phyloP scores from a whole-genome alignment of 306 rosid species.

The Lotus japonicus region DNA sequence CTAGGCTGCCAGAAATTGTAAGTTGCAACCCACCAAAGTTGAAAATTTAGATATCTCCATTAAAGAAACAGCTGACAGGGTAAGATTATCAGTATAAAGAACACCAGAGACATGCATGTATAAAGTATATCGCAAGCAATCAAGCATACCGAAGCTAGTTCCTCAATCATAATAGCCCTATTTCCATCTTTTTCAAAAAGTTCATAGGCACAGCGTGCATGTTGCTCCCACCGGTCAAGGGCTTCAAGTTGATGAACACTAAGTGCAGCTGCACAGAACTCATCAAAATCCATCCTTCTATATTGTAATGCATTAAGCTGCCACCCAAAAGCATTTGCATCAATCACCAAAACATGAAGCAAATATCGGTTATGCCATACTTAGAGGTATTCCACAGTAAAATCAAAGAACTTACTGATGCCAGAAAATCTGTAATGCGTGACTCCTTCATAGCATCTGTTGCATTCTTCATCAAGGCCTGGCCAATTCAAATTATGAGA shows the following conservation, averaged over 20 bases:
- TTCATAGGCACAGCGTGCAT: conserved; percentile 78
- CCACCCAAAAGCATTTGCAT: conserved; percentile 20
- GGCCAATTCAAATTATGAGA: conserved; percentile 29
- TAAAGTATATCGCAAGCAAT: neutral
- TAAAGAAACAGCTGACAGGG: too few relatives aligned
- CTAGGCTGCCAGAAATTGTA: neutral
- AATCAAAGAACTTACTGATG: conserved; percentile 50
- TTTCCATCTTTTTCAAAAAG: conserved; percentile 80
- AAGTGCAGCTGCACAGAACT: conserved; percentile 75
- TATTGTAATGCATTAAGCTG: conserved; percentile 85
- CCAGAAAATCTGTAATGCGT: conserved; percentile 56
- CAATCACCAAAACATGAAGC: conserved; percentile 1
- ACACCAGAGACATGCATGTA: neutral
- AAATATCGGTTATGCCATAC: neutral
- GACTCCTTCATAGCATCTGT: conserved; percentile 97
- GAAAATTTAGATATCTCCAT: neutral
- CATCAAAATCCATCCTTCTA: conserved; percentile 88
- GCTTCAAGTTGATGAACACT: conserved; percentile 89
- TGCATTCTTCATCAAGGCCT: conserved; percentile 76
- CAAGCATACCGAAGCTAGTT: conserved; percentile 83
- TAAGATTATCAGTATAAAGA: neutral
- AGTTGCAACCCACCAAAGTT: neutral
- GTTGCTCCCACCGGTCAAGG: conserved; percentile 82
- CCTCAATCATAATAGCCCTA: conserved; percentile 79
- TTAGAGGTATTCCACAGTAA: neutral